Evolutionary conservation across 208 protist genomes (phyloP), one percentile per base, ranked within the genome.

Genomic region (Acanthamoeba triangularis): DNA sequence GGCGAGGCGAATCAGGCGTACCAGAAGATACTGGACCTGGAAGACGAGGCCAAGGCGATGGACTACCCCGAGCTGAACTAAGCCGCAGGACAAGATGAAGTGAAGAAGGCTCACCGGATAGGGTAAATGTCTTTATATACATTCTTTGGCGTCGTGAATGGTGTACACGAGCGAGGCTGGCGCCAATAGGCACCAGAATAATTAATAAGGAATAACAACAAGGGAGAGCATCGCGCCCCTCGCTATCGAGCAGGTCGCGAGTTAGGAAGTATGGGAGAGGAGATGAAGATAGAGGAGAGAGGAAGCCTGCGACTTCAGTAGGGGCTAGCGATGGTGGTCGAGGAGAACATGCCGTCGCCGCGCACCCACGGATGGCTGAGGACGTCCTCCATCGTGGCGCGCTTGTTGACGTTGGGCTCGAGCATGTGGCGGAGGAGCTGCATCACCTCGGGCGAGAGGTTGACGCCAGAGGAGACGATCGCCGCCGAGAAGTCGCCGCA

Each of bases 401-500:
- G 41, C 49, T 88, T 54, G n/a, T 65, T 20, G 41, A 63, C 41
- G 80, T 88, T 88, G 44, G 80, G 80, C 52, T 88, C 49, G n/a
- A 88, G 52, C 49, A 88, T 54, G 49, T 63, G 41, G 30, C 80
- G 80, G 28, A 88, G 80, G 49, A 88, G 80, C 25, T 88, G 49
- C 80, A 63, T 63, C 23, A 63, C 80, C 49, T 56, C 37, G 49
- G 52, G 80, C n/a, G 80, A 88, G 44, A 88, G 49, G 49, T 88
- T 54, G 47, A 28, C n/a, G 80, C 80, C 80, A 2, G 69, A 78
- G 13, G 69, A 78, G 69, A 78, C 69, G 69, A 78, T 78, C 35
- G 69, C 69, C 25, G 52, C 13, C n/a, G 49, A 88, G 80, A 88
- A 88, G 49, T 88, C 52, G 80, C 80, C 80, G n/a, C 56, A 23